Base-by-base conservation (phyloP, 1,139 yeast genomes). In the Candida sanyaensis region DNA sequence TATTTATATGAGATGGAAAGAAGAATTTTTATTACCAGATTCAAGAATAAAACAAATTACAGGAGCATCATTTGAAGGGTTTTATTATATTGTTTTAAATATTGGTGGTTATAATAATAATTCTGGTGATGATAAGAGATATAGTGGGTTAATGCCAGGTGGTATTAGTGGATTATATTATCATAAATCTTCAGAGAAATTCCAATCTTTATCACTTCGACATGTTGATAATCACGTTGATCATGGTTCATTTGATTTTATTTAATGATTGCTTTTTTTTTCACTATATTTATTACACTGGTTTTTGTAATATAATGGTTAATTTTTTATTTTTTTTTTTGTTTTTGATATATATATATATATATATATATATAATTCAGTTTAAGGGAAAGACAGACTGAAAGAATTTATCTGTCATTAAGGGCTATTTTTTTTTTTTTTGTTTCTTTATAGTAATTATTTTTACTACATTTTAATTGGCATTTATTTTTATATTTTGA, bases 1-100 rank as follows among this genome's bases (percentile, higher is more conserved):
- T 59, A 69, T 92, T 6, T 92, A 84, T 63, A 92, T 92, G 97
- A 77, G 97, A 55, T 92, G 97, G 97, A 92, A 92, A 66, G 98
- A 92, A 64, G 82, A 84, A 59, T 90, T 89, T 60, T 69, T 91
- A 52, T 83, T 88, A 10, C 96, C 96, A 0, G 96, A 91, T 65
- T 83, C 91, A 21, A 69, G 81, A 45, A 72, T 85, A n/a, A 81
- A 78, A 54, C 79, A 74, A 50, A 80, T 86, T 30, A 77, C 78
- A 39, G 96, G 95, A 17, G 97, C 97, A 0, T 86, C 96, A 6
- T 92, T 86, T 64, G 97, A 91, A 43, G 98, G 98, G 0, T 91
- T 90, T 63, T 92, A 92, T 66, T 92, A 91, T 63, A 82, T 90
- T 37, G 90, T 90, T 39, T 83, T 90, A 59, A 88, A 88, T 63